Percentiles rank a stretch among this genome's conserved stretches.
Evolutionary conservation across 257 asterid genomes (phyloP).

Genomic region (Solanum appendiculatum): DNA sequence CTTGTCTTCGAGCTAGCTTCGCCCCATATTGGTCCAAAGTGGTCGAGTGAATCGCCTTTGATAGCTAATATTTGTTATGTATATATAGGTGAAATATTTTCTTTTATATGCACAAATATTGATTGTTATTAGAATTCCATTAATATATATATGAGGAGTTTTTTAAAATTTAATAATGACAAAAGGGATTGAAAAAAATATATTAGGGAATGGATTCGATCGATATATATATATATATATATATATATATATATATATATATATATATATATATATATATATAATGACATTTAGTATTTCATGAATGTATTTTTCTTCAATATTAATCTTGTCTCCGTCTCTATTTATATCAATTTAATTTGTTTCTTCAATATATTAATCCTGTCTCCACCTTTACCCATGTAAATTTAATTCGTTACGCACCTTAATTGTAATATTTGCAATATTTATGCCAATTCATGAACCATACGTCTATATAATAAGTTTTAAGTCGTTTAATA

Average conservation of each 20-base stretch:
- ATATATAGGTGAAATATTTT: neutral
- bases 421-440: neutral
- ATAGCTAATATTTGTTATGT: neutral
- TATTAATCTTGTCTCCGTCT: neutral
- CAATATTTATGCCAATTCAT: neutral
- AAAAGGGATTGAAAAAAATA: neutral
- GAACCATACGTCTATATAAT: neutral
- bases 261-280: too few relatives aligned
- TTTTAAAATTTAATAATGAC: neutral
- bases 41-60: too few relatives aligned
- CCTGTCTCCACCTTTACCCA: too few relatives aligned
- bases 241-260: too few relatives aligned
- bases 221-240: neutral
- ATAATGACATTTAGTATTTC: too few relatives aligned
- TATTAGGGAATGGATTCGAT: neutral
- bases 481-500: neutral
- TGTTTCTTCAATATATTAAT: too few relatives aligned
- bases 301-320: neutral
- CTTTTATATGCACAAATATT: neutral
- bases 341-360: too few relatives aligned
- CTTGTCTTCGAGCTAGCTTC: neutral
- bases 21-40: neutral
- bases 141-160: neutral
- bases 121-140: neutral
- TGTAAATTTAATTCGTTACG: constrained; percentile 6